Evolutionary conservation across 2,329 filamentous ascomycete genomes (phyloP).

Genomic region (Sarocladium brachiariae): DNA sequence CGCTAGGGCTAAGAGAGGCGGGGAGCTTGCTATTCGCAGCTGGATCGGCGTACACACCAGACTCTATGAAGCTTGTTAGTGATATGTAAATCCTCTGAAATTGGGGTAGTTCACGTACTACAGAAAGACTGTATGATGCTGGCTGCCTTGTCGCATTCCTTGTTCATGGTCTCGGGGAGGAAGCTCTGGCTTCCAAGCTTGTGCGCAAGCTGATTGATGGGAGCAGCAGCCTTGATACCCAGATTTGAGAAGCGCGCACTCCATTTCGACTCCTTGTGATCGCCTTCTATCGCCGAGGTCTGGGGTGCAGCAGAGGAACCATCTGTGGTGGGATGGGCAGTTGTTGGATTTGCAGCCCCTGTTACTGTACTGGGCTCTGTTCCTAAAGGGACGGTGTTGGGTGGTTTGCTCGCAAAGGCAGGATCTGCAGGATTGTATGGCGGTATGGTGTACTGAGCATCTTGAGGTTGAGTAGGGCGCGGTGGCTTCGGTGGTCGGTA

Average conservation of each 20-base stretch:
- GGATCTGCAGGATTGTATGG: constrained; percentile 24
- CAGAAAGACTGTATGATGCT: constrained; percentile 80
- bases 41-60: constrained; percentile 43
- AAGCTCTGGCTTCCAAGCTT: constrained; percentile 80
- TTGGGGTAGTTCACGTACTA: constrained; percentile 46
- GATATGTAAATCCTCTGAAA: neutral
- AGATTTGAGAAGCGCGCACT: constrained; percentile 24
- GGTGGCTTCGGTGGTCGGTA: constrained; percentile 4
- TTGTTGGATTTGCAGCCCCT: neutral
- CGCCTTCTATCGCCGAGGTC: neutral
- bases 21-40: constrained; percentile 19
- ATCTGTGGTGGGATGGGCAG: neutral
- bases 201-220: constrained; percentile 76
- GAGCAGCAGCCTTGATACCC: constrained; percentile 49
- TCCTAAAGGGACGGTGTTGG: neutral
- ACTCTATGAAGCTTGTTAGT: constrained; percentile 29
- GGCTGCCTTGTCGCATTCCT: constrained; percentile 86
- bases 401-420: constrained; percentile 17
- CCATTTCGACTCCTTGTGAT: constrained; percentile 16
- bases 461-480: neutral
- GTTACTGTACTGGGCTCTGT: neutral
- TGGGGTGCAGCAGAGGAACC: neutral
- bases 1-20: constrained; percentile 21
- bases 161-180: constrained; percentile 78
- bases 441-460: constrained; percentile 20